These are phyloP conservation scores for Diophrys sp. DNA, from an alignment of 73 alveolate genomes.

Conservation along the genomic window DNA sequence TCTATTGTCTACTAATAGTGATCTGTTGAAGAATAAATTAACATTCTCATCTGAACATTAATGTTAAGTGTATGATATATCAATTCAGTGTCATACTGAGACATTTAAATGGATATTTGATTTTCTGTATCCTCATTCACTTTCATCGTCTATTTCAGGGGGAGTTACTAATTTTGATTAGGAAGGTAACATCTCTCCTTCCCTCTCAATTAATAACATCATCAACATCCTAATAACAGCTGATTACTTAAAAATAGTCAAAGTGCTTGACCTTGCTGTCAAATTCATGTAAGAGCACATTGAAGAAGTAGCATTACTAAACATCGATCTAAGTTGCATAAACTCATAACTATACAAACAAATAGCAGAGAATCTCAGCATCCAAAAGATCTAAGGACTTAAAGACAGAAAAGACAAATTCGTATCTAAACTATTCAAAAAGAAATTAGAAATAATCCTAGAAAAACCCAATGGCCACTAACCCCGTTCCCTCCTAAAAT, in stretches of 20 bases:
- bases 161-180: conserved; percentile 17
- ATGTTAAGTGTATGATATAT: conserved; percentile 1
- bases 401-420: conserved; percentile 60
- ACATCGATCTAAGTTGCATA: conserved; percentile 55
- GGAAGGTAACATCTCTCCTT: conserved; percentile 16
- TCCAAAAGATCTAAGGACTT: conserved; percentile 39
- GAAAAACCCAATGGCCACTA: conserved; percentile 70
- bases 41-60: background rate
- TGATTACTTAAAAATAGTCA: conserved; percentile 57
- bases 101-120: conserved; percentile 12
- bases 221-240: conserved; percentile 55
- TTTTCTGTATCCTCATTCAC: conserved; percentile 24
- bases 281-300: conserved; percentile 41
- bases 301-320: conserved; percentile 57
- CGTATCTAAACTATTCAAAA: conserved; percentile 55
- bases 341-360: conserved; percentile 27
- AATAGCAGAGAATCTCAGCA: conserved; percentile 25
- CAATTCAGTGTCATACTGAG: conserved; percentile 22
- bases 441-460: conserved; percentile 57
- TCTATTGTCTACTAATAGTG: too few relatives aligned
- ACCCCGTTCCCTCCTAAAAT: conserved; percentile 29
- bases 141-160: conserved; percentile 38
- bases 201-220: conserved; percentile 44
- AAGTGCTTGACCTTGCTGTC: conserved; percentile 49
- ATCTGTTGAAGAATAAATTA: too few relatives aligned